These are phyloP conservation scores for Penicillium simplicissimum DNA, from an alignment of 495 filamentous ascomycete genomes.

Conservation along the genomic window DNA sequence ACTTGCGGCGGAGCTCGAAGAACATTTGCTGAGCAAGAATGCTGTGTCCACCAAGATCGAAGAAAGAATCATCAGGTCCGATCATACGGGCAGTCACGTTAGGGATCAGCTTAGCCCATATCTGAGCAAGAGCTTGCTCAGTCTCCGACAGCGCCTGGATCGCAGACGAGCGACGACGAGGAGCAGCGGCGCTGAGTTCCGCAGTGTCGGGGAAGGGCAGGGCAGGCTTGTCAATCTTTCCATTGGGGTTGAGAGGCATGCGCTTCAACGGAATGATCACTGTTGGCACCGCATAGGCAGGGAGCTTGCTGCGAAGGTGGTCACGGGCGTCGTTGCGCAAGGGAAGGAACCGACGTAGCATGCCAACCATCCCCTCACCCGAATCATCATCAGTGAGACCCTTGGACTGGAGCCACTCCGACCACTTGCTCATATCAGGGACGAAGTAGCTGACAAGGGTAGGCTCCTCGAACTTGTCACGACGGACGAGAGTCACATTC, in stretches of 20 bases:
- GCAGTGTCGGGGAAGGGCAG: constrained; percentile 87
- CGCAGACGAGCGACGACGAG: constrained; percentile 38
- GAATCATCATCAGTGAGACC: constrained; percentile 50
- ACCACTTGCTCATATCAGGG: constrained; percentile 74
- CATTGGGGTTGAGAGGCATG: constrained; percentile 90
- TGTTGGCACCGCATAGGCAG: constrained; percentile 78
- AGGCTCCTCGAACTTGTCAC: constrained; percentile 89
- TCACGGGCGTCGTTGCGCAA: constrained; percentile 75
- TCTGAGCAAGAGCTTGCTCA: constrained; percentile 64
- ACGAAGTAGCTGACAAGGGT: constrained; percentile 91
- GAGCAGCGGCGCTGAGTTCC: constrained; percentile 49
- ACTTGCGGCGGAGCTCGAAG: constrained; percentile 63
- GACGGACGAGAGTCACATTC: constrained; percentile 80
- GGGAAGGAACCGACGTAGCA: constrained; percentile 62
- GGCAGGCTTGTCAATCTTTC: constrained; percentile 88
- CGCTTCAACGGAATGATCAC: constrained; percentile 77
- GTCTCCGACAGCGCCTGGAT: constrained; percentile 57
- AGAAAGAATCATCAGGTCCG: constrained; percentile 70
- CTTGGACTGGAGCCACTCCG: constrained; percentile 60
- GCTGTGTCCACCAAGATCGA: constrained; percentile 85
- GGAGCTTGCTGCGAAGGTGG: constrained; percentile 72
- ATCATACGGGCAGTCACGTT: constrained; percentile 59
- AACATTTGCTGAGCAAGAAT: constrained; percentile 87
- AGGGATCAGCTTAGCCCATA: constrained; percentile 62
- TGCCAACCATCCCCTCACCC: constrained; percentile 57